Evolutionary conservation across 2,329 filamentous ascomycete species (phyloP), one percentile per base, ranked within the genome.

Genomic region (Blastomyces gilchristii): DNA sequence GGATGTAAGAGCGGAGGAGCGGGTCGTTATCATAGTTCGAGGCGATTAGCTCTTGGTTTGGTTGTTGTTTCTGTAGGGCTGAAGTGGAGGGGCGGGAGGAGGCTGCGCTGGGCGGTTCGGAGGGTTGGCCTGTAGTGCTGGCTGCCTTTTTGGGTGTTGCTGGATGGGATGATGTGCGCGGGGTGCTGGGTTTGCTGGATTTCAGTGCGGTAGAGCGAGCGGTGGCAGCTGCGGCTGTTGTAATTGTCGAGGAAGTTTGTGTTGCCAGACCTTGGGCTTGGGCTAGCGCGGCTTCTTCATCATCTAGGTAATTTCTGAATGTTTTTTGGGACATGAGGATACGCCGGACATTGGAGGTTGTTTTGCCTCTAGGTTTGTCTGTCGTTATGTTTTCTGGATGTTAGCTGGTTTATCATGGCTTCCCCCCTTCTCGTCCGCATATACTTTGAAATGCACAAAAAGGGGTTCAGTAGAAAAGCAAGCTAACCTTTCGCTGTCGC

Each of bases 231-330:
- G 39, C 12, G 37, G 31, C 31, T 12, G 60, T 8, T 9, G 60
- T 49, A 11, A 31, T n/a, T n/a, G 58, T 2, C 14, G 31, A 18
- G 14, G 45, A n/a, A 28, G 37, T 31, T 22, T 47, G 22, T 52
- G 58, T 18, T 49, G 50, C n/a, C 9, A 8, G 14, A 62, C 62
- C 16, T 57, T 28, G 66, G 63, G 1, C 66, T 63, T 72, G 68
- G 18, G 72, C 69, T 11, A 76, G 69, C 0, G 74, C 73, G 4
- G 79, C 79, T 67, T 81, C 79, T 68, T 81, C 79, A 63, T 81
- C 79, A 60, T 80, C 79, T n/a, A 81, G 72, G 65, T 81, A 77
- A 64, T 81, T 80, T 56, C 75, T 73, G 67, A 81, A 81, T 0
- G 77, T 79, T 69, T 80, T 79, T 63, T 79, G 78, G 25, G 78